These are phyloP conservation scores for Sarocladium kiliense DNA, from an alignment of 2,329 filamentous ascomycete genomes.

Conservation along the genomic window DNA sequence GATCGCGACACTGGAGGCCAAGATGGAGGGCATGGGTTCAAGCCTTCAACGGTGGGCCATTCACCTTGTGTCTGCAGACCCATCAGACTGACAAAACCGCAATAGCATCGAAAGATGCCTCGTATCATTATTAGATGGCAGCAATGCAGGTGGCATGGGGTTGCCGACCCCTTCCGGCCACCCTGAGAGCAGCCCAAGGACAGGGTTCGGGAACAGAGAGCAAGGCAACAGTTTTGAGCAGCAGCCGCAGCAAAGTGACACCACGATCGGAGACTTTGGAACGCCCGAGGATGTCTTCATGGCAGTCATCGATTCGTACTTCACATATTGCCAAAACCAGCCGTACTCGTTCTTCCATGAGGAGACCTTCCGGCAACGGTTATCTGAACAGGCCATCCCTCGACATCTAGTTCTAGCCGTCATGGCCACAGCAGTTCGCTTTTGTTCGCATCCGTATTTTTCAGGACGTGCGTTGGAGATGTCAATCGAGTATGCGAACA, in stretches of 20 bases:
- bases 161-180: background rate
- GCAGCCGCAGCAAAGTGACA: background rate
- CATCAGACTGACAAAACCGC: background rate
- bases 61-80: background rate
- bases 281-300: background rate
- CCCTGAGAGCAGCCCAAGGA: background rate
- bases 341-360: conserved; percentile 2
- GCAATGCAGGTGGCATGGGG: background rate
- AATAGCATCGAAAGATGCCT: background rate
- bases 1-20: background rate
- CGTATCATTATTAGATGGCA: background rate
- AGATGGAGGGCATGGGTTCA: background rate
- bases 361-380: background rate
- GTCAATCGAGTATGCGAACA: background rate
- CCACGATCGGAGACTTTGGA: background rate
- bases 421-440: background rate
- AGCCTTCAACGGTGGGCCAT: background rate
- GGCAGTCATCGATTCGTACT: background rate
- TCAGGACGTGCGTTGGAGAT: background rate
- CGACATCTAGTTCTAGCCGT: background rate
- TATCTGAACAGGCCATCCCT: background rate
- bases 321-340: background rate
- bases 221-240: background rate
- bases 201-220: background rate
- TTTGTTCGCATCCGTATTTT: background rate